These are phyloP conservation scores for Leptographium flavum DNA, from an alignment of 2,329 filamentous ascomycete species.

Conservation along the genomic window DNA sequence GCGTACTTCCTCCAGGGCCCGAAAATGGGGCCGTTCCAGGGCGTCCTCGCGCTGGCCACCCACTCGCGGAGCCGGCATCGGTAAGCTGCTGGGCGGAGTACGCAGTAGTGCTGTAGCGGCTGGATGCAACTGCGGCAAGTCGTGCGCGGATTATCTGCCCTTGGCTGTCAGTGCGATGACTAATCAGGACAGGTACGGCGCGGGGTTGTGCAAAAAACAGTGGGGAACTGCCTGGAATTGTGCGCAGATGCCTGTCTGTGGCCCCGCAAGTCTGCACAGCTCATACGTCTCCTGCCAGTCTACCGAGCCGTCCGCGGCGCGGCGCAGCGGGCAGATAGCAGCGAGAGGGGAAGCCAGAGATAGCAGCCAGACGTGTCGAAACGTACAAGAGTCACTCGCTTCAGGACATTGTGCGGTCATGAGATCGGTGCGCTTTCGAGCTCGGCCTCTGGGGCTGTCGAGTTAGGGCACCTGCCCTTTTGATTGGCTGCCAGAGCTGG, in stretches of 20 bases:
- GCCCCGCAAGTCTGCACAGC: neutral
- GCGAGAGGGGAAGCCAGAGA: too few relatives aligned
- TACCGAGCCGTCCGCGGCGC: too few relatives aligned
- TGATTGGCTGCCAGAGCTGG: conserved; percentile 9
- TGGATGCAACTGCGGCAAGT: too few relatives aligned
- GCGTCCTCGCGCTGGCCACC: neutral
- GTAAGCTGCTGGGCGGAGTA: neutral
- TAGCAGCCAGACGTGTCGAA: too few relatives aligned
- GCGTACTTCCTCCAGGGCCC: neutral
- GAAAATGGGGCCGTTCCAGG: neutral
- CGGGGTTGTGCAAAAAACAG: neutral
- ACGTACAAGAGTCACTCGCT: too few relatives aligned
- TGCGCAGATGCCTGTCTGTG: neutral
- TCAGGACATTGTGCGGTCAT: neutral
- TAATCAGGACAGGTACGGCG: neutral
- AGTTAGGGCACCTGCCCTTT: conserved; percentile 10
- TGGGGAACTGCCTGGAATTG: neutral
- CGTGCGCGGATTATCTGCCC: too few relatives aligned
- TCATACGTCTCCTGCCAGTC: too few relatives aligned
- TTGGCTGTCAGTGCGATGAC: neutral
- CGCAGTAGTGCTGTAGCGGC: too few relatives aligned
- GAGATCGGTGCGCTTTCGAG: neutral
- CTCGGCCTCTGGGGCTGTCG: conserved; percentile 5
- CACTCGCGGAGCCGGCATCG: neutral
- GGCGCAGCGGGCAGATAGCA: too few relatives aligned